A percentile compares a stretch with the other conserved stretches of the same genome.
These are phyloP conservation scores for Quercus mongolica DNA, from an alignment of 306 rosid genomes.

Conservation along the genomic window DNA sequence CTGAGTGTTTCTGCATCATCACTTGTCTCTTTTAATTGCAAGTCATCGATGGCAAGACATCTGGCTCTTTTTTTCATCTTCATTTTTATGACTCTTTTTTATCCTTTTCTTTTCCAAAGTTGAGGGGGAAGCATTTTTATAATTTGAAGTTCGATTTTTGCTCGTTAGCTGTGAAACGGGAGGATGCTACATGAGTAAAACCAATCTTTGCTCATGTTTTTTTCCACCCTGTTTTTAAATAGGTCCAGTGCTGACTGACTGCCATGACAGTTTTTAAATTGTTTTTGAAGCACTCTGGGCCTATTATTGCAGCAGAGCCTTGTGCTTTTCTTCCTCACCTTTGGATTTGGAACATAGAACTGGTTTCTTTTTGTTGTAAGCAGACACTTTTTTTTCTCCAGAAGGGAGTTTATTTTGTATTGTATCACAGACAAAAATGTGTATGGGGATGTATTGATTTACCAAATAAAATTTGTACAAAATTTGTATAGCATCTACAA, in stretches of 20 bases:
- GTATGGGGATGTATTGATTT: not conserved
- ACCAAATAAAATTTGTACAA: not conserved
- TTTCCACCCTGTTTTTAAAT: slow-evolving; percentile 44
- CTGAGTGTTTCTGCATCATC: not conserved
- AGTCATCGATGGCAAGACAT: slow-evolving; percentile 7
- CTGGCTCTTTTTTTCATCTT: not conserved
- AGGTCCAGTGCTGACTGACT: slow-evolving; percentile 40
- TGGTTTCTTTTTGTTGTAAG: not conserved
- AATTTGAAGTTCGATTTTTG: slow-evolving; percentile 19
- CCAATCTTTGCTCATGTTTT: slow-evolving; percentile 36
- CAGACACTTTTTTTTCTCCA: slow-evolving; percentile 28
- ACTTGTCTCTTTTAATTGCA: not conserved
- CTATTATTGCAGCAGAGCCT: slow-evolving; percentile 40
- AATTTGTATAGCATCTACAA: not conserved
- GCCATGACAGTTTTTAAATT: slow-evolving; percentile 29
- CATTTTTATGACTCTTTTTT: not conserved
- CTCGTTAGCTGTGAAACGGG: slow-evolving; percentile 31
- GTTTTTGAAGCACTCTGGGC: slow-evolving; percentile 52
- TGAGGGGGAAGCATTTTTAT: slow-evolving; percentile 30
- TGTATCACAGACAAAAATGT: slow-evolving; percentile 7
- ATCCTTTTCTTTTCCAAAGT: slow-evolving; percentile 19
- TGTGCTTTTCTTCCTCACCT: slow-evolving; percentile 34
- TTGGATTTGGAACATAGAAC: slow-evolving; percentile 23
- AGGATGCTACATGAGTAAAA: slow-evolving; percentile 48
- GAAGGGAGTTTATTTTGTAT: slow-evolving; percentile 36